Conservation (phyloP, 2,329 filamentous ascomycete genomes). For the Ophiostoma perfectum region DNA sequence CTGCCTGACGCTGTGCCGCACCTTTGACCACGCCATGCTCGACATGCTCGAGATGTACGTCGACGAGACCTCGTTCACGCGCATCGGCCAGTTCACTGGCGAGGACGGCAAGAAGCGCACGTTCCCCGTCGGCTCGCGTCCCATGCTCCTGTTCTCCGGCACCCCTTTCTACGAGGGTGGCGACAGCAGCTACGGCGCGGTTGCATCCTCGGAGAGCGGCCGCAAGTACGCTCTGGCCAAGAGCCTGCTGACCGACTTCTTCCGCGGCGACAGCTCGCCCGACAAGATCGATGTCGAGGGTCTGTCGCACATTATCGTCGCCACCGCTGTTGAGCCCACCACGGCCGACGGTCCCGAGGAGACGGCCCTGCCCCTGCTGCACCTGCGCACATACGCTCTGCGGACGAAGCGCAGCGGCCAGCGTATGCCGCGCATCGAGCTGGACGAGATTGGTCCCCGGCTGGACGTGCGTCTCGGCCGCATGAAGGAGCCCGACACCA, state of each 20-base stretch:
- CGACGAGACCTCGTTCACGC: constrained; percentile 65
- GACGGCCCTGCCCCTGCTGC: constrained; percentile 49
- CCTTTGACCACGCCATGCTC: constrained; percentile 79
- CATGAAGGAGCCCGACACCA: constrained; percentile 69
- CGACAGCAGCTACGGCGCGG: constrained; percentile 60
- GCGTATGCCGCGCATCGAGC: constrained; percentile 69
- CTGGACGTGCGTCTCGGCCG: constrained; percentile 88
- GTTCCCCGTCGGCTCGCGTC: constrained; percentile 75
- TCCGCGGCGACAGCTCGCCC: constrained; percentile 69
- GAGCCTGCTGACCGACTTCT: constrained; percentile 82
- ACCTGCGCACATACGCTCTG: constrained; percentile 78
- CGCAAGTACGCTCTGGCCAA: constrained; percentile 71
- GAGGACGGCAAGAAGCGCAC: constrained; percentile 37
- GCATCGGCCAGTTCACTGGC: constrained; percentile 58
- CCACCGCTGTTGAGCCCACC: constrained; percentile 63
- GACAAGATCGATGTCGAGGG: constrained; percentile 91
- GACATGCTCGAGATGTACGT: constrained; percentile 89
- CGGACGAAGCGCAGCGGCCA: constrained; percentile 80
- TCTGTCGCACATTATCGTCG: constrained; percentile 80
- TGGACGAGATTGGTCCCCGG: constrained; percentile 54
- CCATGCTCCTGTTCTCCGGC: constrained; percentile 79
- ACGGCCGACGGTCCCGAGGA: constrained; percentile 28
- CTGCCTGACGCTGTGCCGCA: constrained; percentile 73
- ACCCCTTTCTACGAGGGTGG: constrained; percentile 56
- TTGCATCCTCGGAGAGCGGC: constrained; percentile 24